Conservation (phyloP, 202 grass and related monocot genomes). For the Carex sylvatica region DNA sequence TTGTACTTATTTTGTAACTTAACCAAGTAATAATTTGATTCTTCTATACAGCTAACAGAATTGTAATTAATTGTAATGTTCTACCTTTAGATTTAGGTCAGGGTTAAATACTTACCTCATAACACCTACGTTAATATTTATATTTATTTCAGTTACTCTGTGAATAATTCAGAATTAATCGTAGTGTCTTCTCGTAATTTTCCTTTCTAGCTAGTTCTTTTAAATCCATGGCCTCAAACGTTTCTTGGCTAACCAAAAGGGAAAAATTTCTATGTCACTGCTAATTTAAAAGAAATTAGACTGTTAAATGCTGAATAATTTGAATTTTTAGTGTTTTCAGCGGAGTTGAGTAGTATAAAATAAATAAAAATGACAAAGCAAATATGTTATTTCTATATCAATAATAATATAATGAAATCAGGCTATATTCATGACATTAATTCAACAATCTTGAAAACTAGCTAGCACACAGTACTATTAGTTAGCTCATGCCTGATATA, state of each 20-base stretch:
- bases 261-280: background rate
- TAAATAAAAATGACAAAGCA: background rate
- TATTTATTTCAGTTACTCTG: background rate
- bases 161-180: too few relatives aligned
- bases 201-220: too few relatives aligned
- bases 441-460: background rate
- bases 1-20: background rate
- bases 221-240: background rate
- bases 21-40: background rate
- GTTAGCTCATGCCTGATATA: background rate
- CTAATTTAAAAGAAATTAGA: background rate
- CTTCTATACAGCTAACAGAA: background rate
- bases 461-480: background rate
- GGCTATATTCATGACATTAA: background rate
- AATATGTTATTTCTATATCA: too few relatives aligned
- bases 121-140: background rate
- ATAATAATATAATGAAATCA: too few relatives aligned
- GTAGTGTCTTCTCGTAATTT: too few relatives aligned
- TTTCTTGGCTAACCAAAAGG: background rate
- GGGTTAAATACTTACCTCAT: background rate
- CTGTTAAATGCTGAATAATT: background rate
- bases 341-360: background rate
- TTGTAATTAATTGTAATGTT: background rate
- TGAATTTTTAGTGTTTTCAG: background rate
- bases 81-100: background rate